Base-by-base conservation (phyloP, 2,329 filamentous ascomycete genomes). In the Penicillium sp. region DNA sequence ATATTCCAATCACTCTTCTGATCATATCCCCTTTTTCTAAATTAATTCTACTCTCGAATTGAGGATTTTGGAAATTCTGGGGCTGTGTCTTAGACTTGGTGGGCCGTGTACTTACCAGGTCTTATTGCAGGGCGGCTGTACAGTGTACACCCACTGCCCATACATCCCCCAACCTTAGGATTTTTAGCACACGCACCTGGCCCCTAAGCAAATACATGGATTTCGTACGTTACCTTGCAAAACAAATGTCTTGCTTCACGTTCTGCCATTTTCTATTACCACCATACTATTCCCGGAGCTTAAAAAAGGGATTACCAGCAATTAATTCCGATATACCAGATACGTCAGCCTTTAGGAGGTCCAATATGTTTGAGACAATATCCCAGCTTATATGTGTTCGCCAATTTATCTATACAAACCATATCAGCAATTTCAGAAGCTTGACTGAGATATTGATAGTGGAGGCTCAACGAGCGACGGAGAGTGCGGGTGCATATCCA, bases 1-100 rank as follows among this genome's bases (percentile, higher is more conserved):
- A 70, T 66, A 65, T 64, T 55, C 64, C 59, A 57, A 66, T 65
- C 61, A 65, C 0, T 6, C 1, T 22, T 6, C 22, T 37, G 59
- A 52, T 14, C 29, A 9, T 60, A 45, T 37, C 14, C 16, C 31
- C 10, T n/a, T 56, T 24, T 45, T 56, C 43, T 50, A 42, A 43
- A n/a, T n/a, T 7, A 3, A 5, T 31, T 21, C 53, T 52, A 35
- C 14, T 19, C 14, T 19, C 19, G 4, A 29, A 27, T 47, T 47
- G 16, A 13, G 24, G 27, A 10, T 6, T 11, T 11, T 19, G 16
- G 16, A 16, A n/a, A 14, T 31, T 13, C n/a, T n/a, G 14, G 11
- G 14, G n/a, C 7, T 22, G 43, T 46, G 43, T 46, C 21, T 26
- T 29, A 47, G 8, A 19, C 9, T 16, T 22, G 14, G 14, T 21